These are phyloP conservation scores for Mesembryanthemum crystallinum DNA, from an alignment of 148 eudicot genomes.

Conservation along the genomic window DNA sequence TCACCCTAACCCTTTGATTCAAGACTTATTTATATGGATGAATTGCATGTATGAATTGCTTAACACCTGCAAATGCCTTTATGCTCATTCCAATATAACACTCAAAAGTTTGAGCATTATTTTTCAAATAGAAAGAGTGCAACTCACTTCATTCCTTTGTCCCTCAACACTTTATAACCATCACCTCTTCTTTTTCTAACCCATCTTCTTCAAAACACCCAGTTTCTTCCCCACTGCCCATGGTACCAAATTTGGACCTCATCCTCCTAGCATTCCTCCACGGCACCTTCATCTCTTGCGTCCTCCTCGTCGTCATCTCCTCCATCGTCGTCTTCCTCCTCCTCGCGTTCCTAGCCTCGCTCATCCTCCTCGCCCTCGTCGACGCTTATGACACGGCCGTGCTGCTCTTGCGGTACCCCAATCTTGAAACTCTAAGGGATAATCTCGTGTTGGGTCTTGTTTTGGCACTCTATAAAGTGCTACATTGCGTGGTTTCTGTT, in stretches of 20 bases:
- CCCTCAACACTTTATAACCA: not conserved
- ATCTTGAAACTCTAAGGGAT: conserved; percentile 26
- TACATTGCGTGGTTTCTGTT: conserved; percentile 16
- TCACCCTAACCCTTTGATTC: no score
- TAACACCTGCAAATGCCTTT: conserved; percentile 18
- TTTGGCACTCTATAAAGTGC: conserved; percentile 20
- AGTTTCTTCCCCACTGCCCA: conserved; percentile 1
- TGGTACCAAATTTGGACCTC: conserved; percentile 49
- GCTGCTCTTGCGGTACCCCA: conserved; percentile 16
- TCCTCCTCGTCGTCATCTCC: conserved; percentile 36
- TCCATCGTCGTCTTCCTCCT: conserved; percentile 34
- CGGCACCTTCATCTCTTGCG: conserved; percentile 44
- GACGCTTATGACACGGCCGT: conserved; percentile 24
- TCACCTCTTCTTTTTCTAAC: not conserved
- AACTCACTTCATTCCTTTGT: conserved; percentile 46
- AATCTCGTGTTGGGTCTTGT: conserved; percentile 39
- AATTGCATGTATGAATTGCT: conserved; percentile 20
- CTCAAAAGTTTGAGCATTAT: conserved; percentile 15
- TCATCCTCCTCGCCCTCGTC: conserved; percentile 29
- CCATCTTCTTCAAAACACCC: not conserved
- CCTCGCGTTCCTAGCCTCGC: conserved; percentile 32
- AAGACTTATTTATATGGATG: no score
- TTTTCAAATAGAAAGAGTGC: conserved; percentile 32
- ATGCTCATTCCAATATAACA: conserved; percentile 21
- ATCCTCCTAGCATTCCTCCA: conserved; percentile 53